A percentile compares a stretch with the other conserved stretches of the same genome.
Evolutionary conservation across 2,329 filamentous ascomycete species (phyloP).

Genomic region (Colletotrichum destructivum): DNA sequence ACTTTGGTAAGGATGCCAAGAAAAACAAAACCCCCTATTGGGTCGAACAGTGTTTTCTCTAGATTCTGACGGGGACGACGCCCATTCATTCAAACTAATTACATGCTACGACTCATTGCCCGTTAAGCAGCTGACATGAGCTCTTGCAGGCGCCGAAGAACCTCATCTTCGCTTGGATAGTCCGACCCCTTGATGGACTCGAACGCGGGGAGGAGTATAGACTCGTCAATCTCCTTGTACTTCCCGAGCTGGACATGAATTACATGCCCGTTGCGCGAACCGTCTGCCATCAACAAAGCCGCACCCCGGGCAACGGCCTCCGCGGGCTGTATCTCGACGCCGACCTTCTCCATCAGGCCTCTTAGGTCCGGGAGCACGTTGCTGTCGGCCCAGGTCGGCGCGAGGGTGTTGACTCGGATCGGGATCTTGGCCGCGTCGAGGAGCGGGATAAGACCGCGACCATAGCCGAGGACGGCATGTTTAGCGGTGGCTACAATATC

Average conservation of each 20-base stretch:
- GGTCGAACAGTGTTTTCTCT: too few species aligned
- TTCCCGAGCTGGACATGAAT: slow-evolving; percentile 65
- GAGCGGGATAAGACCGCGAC: slow-evolving; percentile 61
- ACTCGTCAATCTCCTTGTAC: slow-evolving; percentile 69
- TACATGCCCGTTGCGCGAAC: slow-evolving; percentile 63
- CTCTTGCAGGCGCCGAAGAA: slow-evolving; percentile 45
- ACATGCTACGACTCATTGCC: not conserved
- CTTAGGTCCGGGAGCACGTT: slow-evolving; percentile 59
- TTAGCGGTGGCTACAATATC: slow-evolving; percentile 62
- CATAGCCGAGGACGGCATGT: slow-evolving; percentile 68
- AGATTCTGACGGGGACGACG: too few species aligned
- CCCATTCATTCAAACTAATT: too few species aligned
- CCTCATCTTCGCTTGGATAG: slow-evolving; percentile 54
- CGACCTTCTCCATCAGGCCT: slow-evolving; percentile 54
- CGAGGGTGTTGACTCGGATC: slow-evolving; percentile 67
- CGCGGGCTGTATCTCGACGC: slow-evolving; percentile 60
- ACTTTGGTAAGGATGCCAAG: too few species aligned
- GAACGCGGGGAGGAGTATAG: slow-evolving; percentile 53
- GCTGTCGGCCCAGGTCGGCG: slow-evolving; percentile 45
- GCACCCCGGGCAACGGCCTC: slow-evolving; percentile 64
- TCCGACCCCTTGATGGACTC: slow-evolving; percentile 51
- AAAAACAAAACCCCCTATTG: too few species aligned
- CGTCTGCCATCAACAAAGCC: slow-evolving; percentile 65
- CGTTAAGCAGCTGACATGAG: not conserved
- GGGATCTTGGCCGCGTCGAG: slow-evolving; percentile 56